These are phyloP conservation scores for Russula dissimulans DNA, from an alignment of 768 basidiomycete species.

Conservation along the genomic window DNA sequence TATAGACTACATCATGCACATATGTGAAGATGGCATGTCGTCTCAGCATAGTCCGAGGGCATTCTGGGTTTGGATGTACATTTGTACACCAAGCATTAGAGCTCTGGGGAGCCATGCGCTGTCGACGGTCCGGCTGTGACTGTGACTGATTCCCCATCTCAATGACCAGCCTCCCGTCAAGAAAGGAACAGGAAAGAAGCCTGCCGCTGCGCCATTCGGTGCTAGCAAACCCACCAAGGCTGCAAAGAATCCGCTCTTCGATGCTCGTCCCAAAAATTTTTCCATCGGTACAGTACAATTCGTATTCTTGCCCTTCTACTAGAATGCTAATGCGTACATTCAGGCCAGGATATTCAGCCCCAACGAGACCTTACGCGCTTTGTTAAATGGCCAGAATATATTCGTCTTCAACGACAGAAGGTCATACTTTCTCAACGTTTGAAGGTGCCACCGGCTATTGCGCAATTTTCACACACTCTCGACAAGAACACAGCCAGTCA, in stretches of 20 bases:
- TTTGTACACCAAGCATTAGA: conserved; percentile 31
- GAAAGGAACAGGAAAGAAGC: conserved; percentile 78
- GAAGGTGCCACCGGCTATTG: conserved; percentile 96
- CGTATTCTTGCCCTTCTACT: background rate
- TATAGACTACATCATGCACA: background rate
- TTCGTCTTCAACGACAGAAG: conserved; percentile 96
- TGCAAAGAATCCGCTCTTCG: conserved; percentile 95
- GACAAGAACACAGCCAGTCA: conserved; percentile 99
- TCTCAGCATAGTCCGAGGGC: conserved; percentile 32
- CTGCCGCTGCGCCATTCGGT: conserved; percentile 76
- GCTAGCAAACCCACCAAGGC: conserved; percentile 64
- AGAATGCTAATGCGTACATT: background rate
- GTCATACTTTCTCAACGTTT: conserved; percentile 96
- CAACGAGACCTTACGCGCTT: conserved; percentile 89
- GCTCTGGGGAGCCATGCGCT: conserved; percentile 36
- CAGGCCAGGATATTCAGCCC: conserved; percentile 91
- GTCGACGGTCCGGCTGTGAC: conserved; percentile 24
- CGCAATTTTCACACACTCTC: conserved; percentile 93
- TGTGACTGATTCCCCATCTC: conserved; percentile 55
- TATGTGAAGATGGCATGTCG: background rate
- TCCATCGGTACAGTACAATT: conserved; percentile 64
- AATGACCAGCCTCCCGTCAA: conserved; percentile 82
- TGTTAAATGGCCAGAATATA: conserved; percentile 99
- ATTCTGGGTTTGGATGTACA: conserved; percentile 33
- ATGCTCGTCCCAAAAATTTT: conserved; percentile 84